Conservation (phyloP, 2,329 filamentous ascomycete genomes). For the Cadophora gregata region DNA sequence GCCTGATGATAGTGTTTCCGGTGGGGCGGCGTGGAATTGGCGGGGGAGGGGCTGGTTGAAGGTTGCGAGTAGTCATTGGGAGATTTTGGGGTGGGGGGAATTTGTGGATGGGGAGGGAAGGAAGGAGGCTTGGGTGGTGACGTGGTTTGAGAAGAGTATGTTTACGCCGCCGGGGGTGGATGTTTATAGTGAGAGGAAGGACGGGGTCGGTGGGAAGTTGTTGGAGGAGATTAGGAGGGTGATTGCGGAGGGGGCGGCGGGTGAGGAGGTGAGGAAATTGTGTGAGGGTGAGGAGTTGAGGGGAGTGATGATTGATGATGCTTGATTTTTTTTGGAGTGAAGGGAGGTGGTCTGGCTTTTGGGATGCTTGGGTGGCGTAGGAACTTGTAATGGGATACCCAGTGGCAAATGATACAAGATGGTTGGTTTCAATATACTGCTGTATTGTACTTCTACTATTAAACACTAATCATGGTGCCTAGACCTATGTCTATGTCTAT, state of each 20-base stretch:
- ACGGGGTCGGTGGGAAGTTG: constrained; percentile 64
- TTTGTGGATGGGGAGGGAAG: constrained; percentile 39
- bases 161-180: constrained; percentile 86
- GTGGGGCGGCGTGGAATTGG: constrained; percentile 69
- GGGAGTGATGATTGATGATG: constrained; percentile 43
- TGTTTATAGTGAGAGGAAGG: constrained; percentile 70
- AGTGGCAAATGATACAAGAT: not conserved
- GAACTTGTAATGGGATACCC: constrained; percentile 6
- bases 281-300: constrained; percentile 55
- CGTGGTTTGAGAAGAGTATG: constrained; percentile 81
- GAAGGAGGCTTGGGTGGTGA: constrained; percentile 73
- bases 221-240: constrained; percentile 61
- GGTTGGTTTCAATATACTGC: not conserved
- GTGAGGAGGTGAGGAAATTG: constrained; percentile 58
- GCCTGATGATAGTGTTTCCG: constrained; percentile 39
- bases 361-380: not conserved
- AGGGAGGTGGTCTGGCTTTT: not conserved
- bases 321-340: constrained; percentile 1
- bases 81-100: constrained; percentile 76
- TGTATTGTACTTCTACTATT: constrained; percentile 12
- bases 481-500: constrained; percentile 38
- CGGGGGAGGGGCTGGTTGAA: constrained; percentile 76
- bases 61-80: constrained; percentile 79
- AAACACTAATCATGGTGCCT: constrained; percentile 33
- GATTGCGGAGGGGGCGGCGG: constrained; percentile 57